These are phyloP conservation scores for Linnemannia elongata DNA, from an alignment of 192 early-diverging fungal species.

Conservation along the genomic window DNA sequence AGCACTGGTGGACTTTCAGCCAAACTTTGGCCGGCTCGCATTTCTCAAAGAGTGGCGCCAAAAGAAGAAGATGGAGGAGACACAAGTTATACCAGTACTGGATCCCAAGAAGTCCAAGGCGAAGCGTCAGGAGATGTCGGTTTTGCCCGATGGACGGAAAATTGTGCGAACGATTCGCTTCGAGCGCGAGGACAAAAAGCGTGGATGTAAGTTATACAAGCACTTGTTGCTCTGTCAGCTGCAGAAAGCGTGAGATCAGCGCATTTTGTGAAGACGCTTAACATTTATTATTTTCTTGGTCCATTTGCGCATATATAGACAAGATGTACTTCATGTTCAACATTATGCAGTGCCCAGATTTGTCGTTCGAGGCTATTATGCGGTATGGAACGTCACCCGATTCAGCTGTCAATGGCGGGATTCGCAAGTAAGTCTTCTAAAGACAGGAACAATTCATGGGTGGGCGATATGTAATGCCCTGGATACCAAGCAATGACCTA, in stretches of 20 bases:
- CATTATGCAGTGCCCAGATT: constrained; percentile 63
- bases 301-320: constrained; percentile 46
- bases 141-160: constrained; percentile 69
- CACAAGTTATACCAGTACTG: constrained; percentile 63
- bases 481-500: neutral
- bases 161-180: constrained; percentile 81
- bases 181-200: constrained; percentile 63
- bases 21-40: constrained; percentile 77
- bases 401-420: constrained; percentile 75
- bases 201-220: constrained; percentile 36
- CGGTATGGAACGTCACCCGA: constrained; percentile 75
- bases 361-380: constrained; percentile 75
- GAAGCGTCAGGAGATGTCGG: constrained; percentile 57
- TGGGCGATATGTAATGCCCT: neutral
- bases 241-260: neutral
- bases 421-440: constrained; percentile 61
- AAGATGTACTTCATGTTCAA: constrained; percentile 75
- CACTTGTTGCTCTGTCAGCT: neutral
- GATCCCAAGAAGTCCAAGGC: constrained; percentile 64
- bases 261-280: no score
- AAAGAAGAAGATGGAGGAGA: constrained; percentile 68
- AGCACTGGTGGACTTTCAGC: constrained; percentile 70
- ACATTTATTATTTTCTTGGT: neutral
- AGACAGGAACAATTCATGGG: neutral
- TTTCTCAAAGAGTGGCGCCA: constrained; percentile 80